Evolutionary conservation across 768 basidiomycete species (phyloP).

Genomic region (Paxillus ammoniavirescens): DNA sequence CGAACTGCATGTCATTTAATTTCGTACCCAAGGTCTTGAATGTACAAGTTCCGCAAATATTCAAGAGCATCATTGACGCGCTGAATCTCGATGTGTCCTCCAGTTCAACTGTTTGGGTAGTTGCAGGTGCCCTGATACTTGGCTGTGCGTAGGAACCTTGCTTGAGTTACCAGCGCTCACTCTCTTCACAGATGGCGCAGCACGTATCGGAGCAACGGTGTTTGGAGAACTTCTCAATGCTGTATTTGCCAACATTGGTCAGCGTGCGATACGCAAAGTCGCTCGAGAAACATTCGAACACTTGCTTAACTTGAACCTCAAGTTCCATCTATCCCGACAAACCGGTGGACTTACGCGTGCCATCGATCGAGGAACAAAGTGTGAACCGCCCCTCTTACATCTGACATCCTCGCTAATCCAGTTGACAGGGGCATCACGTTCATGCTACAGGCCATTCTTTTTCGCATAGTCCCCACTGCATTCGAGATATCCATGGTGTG

Average conservation of each 20-base stretch:
- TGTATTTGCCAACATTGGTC: slow-evolving; percentile 94
- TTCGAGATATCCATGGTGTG: slow-evolving; percentile 96
- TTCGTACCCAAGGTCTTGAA: slow-evolving; percentile 70
- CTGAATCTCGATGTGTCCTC: slow-evolving; percentile 81
- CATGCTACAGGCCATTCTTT: slow-evolving; percentile 87
- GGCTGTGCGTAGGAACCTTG: slow-evolving; percentile 66
- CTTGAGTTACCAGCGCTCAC: slow-evolving; percentile 1
- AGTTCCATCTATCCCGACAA: slow-evolving; percentile 89
- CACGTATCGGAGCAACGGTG: slow-evolving; percentile 85
- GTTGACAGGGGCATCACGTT: slow-evolving; percentile 87
- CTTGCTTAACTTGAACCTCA: slow-evolving; percentile 84
- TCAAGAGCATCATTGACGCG: slow-evolving; percentile 88
- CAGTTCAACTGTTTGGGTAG: slow-evolving; percentile 79
- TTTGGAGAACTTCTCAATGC: slow-evolving; percentile 94
- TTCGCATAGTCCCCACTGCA: slow-evolving; percentile 94
- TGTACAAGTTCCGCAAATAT: slow-evolving; percentile 96
- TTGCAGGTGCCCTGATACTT: slow-evolving; percentile 86
- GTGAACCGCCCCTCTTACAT: slow-evolving; percentile 16
- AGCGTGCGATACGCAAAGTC: slow-evolving; percentile 90
- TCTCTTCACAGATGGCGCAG: slow-evolving; percentile 70
- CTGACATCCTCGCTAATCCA: not conserved
- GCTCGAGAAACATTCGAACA: slow-evolving; percentile 96
- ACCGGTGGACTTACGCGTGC: slow-evolving; percentile 96
- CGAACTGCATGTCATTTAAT: not conserved
- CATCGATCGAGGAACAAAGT: slow-evolving; percentile 98